A percentile compares a stretch with the other conserved stretches of the same genome.
These are phyloP conservation scores for Euclidium syriacum DNA, from an alignment of 345 rosid genomes.

Conservation along the genomic window DNA sequence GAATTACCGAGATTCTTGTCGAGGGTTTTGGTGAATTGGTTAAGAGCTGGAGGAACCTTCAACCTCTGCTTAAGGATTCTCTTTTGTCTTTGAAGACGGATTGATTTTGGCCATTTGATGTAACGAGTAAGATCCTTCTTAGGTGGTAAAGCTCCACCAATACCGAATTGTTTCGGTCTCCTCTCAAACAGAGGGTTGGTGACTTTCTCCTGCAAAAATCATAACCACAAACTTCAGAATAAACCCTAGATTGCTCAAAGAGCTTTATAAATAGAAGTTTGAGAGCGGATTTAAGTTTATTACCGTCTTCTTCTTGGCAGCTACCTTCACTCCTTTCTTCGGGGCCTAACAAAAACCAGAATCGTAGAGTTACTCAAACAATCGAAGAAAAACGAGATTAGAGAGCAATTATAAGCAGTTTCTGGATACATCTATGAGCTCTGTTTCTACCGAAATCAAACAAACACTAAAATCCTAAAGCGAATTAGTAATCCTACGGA, in stretches of 20 bases:
- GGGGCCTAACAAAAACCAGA: conserved; percentile 44
- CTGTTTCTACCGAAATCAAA: too few relatives aligned
- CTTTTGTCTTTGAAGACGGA: conserved; percentile 70
- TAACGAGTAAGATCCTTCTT: conserved; percentile 75
- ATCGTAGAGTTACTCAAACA: too few relatives aligned
- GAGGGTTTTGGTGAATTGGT: conserved; percentile 85
- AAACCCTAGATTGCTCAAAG: neutral
- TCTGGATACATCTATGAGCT: too few relatives aligned
- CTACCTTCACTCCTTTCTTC: conserved; percentile 42
- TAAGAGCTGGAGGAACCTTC: conserved; percentile 85
- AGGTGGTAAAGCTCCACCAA: conserved; percentile 84
- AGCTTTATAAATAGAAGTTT: neutral
- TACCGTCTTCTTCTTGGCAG: conserved; percentile 57
- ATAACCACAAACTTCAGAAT: neutral
- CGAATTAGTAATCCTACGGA: too few relatives aligned
- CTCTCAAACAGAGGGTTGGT: conserved; percentile 74
- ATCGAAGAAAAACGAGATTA: too few relatives aligned
- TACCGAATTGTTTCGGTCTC: conserved; percentile 81
- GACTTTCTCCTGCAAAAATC: conserved; percentile 56
- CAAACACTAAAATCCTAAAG: too few relatives aligned
- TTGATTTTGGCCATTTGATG: conserved; percentile 67
- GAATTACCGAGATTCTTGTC: conserved; percentile 71
- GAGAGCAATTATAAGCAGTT: too few relatives aligned
- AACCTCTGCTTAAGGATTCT: conserved; percentile 74
- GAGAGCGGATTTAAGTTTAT: neutral